Percentiles rank a stretch among this genome's conserved stretches.
Conservation (phyloP, 306 rosid genomes). For the Dryas alaskensis region DNA sequence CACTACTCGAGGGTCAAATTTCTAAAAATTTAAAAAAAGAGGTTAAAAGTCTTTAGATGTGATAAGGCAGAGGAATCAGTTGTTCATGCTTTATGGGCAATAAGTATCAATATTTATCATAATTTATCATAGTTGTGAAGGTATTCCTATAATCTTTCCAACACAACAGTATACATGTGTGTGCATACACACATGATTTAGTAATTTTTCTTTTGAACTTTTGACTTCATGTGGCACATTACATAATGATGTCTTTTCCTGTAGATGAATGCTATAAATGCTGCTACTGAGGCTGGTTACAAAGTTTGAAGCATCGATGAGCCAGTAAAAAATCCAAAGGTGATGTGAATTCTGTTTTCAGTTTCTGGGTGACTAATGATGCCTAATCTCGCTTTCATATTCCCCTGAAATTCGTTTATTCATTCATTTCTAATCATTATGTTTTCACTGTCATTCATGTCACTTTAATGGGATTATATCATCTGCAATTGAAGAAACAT, state of each 20-base stretch:
- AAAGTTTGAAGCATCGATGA: conserved; percentile 88
- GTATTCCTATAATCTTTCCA: conserved; percentile 29
- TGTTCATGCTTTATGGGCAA: too few relatives aligned
- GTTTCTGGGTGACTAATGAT: neutral
- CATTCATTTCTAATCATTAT: too few relatives aligned
- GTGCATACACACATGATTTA: neutral
- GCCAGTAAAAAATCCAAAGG: conserved; percentile 97
- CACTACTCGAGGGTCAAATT: too few relatives aligned
- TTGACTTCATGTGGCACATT: conserved; percentile 13
- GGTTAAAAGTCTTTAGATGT: too few relatives aligned
- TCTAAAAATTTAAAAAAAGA: too few relatives aligned
- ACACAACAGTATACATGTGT: neutral
- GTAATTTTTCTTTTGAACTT: conserved; percentile 11
- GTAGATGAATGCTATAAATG: conserved; percentile 96
- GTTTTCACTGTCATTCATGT: too few relatives aligned
- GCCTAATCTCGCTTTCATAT: neutral
- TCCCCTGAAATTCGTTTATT: neutral
- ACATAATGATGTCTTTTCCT: neutral
- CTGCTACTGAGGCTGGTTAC: conserved; percentile 98
- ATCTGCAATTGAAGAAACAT: too few relatives aligned
- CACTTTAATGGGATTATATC: too few relatives aligned
- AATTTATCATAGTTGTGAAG: conserved; percentile 94
- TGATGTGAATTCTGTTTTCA: conserved; percentile 16
- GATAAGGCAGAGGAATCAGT: too few relatives aligned
- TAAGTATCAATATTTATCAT: too few relatives aligned